phyloP scores from a whole-genome alignment of 345 rosid genomes.

The Sonneratia alba region DNA sequence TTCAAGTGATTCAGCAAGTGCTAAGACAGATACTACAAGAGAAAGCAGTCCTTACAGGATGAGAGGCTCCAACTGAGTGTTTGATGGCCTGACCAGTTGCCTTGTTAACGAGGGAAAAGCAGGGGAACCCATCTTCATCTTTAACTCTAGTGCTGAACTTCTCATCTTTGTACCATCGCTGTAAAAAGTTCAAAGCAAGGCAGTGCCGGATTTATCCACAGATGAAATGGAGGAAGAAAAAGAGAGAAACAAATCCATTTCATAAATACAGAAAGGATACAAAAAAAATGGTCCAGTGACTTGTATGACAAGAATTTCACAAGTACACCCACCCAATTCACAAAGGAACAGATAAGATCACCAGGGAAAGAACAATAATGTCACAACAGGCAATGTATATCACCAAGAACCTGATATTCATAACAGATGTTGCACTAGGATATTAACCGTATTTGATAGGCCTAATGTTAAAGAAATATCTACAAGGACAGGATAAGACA shows the following conservation, averaged over 20 bases:
- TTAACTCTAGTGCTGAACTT: constrained; percentile 72
- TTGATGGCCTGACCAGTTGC: constrained; percentile 79
- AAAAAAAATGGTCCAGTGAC: background rate
- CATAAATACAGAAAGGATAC: background rate
- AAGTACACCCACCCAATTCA: background rate
- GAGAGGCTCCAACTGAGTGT: constrained; percentile 64
- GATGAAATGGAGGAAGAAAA: background rate
- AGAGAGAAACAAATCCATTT: background rate
- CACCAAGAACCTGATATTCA: background rate
- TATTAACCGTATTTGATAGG: background rate
- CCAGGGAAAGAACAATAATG: background rate
- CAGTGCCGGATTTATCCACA: background rate
- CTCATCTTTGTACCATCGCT: constrained; percentile 93
- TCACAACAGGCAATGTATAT: background rate
- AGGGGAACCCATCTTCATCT: constrained; percentile 68
- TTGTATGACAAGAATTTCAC: background rate
- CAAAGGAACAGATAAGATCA: background rate
- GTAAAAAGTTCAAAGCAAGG: constrained; percentile 5
- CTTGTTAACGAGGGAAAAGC: constrained; percentile 79
- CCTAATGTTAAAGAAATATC: background rate
- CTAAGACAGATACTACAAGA: background rate
- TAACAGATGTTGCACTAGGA: background rate
- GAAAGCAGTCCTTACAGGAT: constrained; percentile 53
- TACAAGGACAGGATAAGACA: background rate
- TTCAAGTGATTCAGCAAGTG: background rate